Conservation (phyloP, 345 rosid species). For the Mallotus nudiflorus region DNA sequence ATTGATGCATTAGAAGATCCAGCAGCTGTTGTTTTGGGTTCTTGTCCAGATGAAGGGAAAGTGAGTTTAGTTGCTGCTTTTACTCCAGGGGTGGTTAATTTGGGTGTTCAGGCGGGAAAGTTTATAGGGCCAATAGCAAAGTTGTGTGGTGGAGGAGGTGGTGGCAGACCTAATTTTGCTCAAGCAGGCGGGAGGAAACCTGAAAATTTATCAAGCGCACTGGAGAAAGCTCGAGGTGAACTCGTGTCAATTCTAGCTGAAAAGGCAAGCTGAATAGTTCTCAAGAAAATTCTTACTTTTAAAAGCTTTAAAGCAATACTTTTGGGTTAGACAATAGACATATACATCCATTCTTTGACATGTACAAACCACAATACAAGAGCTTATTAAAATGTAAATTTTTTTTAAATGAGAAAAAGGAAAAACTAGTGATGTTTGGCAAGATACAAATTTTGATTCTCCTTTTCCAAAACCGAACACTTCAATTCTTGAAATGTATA, state of each 20-base stretch:
- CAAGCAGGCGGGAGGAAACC: constrained; percentile 96
- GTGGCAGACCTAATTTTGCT: constrained; percentile 90
- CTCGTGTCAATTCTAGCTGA: constrained; percentile 53
- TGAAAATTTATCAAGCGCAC: constrained; percentile 61
- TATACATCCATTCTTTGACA: background rate
- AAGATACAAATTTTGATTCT: background rate
- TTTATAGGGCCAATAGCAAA: constrained; percentile 83
- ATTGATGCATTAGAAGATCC: constrained; percentile 70
- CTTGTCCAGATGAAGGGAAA: constrained; percentile 81
- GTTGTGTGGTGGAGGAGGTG: constrained; percentile 93
- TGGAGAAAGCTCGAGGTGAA: constrained; percentile 72
- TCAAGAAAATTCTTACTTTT: background rate
- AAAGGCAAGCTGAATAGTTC: constrained; percentile 45
- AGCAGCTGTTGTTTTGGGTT: constrained; percentile 75
- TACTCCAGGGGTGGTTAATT: constrained; percentile 60
- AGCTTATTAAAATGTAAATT: background rate
- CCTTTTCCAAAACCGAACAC: background rate
- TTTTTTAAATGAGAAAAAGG: background rate
- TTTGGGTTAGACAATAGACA: background rate
- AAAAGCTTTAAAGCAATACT: background rate
- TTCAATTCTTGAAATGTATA: background rate
- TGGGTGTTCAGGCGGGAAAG: constrained; percentile 90
- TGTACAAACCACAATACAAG: background rate
- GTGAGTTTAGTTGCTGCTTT: constrained; percentile 94
- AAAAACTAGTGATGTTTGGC: background rate